A percentile compares a stretch with the other conserved stretches of the same genome.
Evolutionary conservation across 176 grass and related monocot species (phyloP).

Genomic region (Phoenix dactylifera): DNA sequence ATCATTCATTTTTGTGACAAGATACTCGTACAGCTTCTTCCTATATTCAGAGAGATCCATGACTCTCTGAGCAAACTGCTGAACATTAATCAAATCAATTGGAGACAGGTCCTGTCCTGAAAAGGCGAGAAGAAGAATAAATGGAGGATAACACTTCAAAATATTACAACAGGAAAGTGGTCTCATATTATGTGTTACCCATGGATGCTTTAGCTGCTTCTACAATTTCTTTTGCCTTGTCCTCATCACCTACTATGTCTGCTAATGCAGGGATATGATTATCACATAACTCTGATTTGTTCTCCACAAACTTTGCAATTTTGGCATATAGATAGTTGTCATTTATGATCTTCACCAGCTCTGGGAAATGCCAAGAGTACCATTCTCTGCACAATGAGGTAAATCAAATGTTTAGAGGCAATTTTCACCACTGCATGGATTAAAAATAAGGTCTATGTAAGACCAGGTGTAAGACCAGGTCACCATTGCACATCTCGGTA

Average conservation of each 20-base stretch:
- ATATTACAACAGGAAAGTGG: background rate
- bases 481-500: too few species aligned
- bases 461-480: too few species aligned
- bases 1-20: constrained; percentile 94
- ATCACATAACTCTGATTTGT: constrained; percentile 70
- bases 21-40: constrained; percentile 91
- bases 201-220: constrained; percentile 91
- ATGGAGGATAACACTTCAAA: background rate
- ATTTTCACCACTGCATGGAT: too few species aligned
- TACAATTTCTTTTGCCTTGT: constrained; percentile 88
- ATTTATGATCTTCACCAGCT: constrained; percentile 79
- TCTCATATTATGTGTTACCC: constrained; percentile 30
- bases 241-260: constrained; percentile 67
- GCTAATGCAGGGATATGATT: constrained; percentile 43
- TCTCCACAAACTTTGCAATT: constrained; percentile 48
- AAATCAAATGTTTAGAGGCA: too few species aligned
- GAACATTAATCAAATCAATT: constrained; percentile 82
- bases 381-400: constrained; percentile 47
- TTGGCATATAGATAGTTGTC: constrained; percentile 91
- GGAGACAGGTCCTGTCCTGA: constrained; percentile 86
- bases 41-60: constrained; percentile 87
- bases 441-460: too few species aligned
- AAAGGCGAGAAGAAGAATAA: constrained; percentile 13
- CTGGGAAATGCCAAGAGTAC: constrained; percentile 85
- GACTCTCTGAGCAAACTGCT: constrained; percentile 86